phyloP scores from a whole-genome alignment of 2,329 filamentous ascomycete species.

The Zalaria sp. region DNA sequence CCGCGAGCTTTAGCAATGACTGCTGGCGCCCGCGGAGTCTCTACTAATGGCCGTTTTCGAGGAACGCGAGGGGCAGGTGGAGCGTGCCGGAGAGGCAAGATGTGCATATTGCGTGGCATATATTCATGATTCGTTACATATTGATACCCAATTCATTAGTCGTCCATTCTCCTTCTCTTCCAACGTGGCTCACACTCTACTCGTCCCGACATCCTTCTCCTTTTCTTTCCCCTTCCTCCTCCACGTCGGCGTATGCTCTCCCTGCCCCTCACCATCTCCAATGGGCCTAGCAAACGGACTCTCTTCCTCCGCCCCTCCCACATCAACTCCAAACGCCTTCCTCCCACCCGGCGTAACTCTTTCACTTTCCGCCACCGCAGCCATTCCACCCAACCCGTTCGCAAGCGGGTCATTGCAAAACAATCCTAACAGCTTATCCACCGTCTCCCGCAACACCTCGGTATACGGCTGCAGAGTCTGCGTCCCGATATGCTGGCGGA shows the following conservation, averaged over 20 bases:
- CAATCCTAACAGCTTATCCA: slow-evolving; percentile 30
- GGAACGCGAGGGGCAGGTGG: no score
- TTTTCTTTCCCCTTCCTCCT: not conserved
- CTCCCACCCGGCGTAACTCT: slow-evolving; percentile 15
- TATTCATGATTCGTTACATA: no score
- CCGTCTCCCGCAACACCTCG: slow-evolving; percentile 30
- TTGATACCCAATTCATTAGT: no score
- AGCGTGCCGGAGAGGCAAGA: no score
- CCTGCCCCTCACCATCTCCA: not conserved
- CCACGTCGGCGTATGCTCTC: not conserved
- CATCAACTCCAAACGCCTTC: slow-evolving; percentile 12
- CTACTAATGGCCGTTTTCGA: no score
- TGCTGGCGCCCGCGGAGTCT: not conserved
- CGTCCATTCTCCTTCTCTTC: no score
- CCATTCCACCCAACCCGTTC: not conserved
- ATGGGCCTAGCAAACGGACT: slow-evolving; percentile 3
- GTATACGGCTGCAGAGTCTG: slow-evolving; percentile 24
- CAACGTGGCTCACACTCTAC: no score
- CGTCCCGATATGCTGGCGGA: slow-evolving; percentile 25
- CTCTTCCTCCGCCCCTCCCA: slow-evolving; percentile 1
- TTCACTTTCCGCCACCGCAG: not conserved
- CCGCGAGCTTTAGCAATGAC: not conserved
- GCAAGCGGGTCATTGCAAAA: slow-evolving; percentile 32
- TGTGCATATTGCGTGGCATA: no score
- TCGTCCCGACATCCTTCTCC: not conserved